A percentile compares a stretch with the other conserved stretches of the same genome.
These are phyloP conservation scores for Vitis riparia DNA, from an alignment of 164 flowering plant genomes.

Conservation along the genomic window DNA sequence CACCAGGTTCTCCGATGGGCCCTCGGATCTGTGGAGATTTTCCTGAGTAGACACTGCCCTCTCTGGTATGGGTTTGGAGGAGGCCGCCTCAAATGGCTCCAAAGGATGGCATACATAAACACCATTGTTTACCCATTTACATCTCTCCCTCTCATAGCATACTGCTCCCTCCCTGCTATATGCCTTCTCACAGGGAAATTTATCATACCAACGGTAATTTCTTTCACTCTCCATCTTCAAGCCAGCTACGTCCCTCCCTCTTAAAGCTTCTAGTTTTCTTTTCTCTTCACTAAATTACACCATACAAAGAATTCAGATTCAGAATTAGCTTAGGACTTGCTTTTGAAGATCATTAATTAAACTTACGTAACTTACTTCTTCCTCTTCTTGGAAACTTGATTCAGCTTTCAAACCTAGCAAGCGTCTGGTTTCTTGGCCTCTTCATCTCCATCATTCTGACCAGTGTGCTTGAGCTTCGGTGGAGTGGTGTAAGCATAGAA, in stretches of 20 bases:
- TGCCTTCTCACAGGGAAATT: slow-evolving; percentile 98
- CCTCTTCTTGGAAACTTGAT: slow-evolving; percentile 6
- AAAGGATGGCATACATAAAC: slow-evolving; percentile 88
- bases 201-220: slow-evolving; percentile 92
- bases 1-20: slow-evolving; percentile 99
- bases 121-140: slow-evolving; percentile 97
- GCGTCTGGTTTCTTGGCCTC: slow-evolving; percentile 79
- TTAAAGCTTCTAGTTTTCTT: too few relatives aligned
- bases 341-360: too few relatives aligned
- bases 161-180: slow-evolving; percentile 85
- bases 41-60: slow-evolving; percentile 95
- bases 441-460: slow-evolving; percentile 86
- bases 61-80: slow-evolving; percentile 96
- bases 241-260: too few relatives aligned
- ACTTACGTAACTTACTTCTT: background rate
- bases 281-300: too few relatives aligned
- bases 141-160: slow-evolving; percentile 91
- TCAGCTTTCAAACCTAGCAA: slow-evolving; percentile 91
- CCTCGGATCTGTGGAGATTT: slow-evolving; percentile 93
- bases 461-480: slow-evolving; percentile 87
- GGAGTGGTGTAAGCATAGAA: slow-evolving; percentile 96
- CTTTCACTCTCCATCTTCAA: slow-evolving; percentile 1
- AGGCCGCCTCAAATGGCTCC: slow-evolving; percentile 94
- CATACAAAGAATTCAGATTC: too few relatives aligned
- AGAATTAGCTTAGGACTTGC: too few relatives aligned